A percentile compares a stretch with the other conserved stretches of the same genome.
These are phyloP conservation scores for Cryptococcus sp. DNA, from an alignment of 1,284 basidiomycete genomes.

Conservation along the genomic window DNA sequence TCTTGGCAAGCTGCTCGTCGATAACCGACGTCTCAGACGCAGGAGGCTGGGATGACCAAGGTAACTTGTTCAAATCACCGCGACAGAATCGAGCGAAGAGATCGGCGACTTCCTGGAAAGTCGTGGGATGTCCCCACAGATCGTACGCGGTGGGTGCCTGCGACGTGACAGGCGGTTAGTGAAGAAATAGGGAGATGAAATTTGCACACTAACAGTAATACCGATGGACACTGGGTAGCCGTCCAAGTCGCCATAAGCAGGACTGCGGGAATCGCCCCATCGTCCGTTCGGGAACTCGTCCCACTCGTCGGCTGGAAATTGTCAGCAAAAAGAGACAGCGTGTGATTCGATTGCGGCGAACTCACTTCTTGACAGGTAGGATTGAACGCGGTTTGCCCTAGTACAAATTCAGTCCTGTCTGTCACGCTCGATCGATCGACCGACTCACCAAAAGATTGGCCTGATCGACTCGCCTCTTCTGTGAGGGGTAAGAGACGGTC, in stretches of 20 bases:
- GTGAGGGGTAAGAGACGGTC: slow-evolving; percentile 87
- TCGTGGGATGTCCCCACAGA: slow-evolving; percentile 83
- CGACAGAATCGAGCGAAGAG: slow-evolving; percentile 83
- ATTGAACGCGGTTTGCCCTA: slow-evolving; percentile 83
- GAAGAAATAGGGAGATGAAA: neutral
- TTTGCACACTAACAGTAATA: slow-evolving; percentile 63
- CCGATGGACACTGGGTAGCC: slow-evolving; percentile 87
- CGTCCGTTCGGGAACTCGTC: slow-evolving; percentile 99
- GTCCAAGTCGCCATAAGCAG: slow-evolving; percentile 95
- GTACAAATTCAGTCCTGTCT: slow-evolving; percentile 83
- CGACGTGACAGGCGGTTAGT: slow-evolving; percentile 1
- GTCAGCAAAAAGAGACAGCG: slow-evolving; percentile 7
- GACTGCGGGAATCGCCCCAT: slow-evolving; percentile 94
- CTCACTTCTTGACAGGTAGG: slow-evolving; percentile 77
- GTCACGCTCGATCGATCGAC: slow-evolving; percentile 70
- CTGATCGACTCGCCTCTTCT: slow-evolving; percentile 85
- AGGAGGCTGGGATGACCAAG: slow-evolving; percentile 92
- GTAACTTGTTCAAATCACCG: slow-evolving; percentile 71
- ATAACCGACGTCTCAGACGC: slow-evolving; percentile 86
- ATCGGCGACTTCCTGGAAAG: slow-evolving; percentile 59
- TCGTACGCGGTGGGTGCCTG: slow-evolving; percentile 65
- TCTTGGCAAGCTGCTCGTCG: slow-evolving; percentile 70
- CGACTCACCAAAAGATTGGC: slow-evolving; percentile 81
- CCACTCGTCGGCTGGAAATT: slow-evolving; percentile 73
- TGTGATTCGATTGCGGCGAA: slow-evolving; percentile 2